phyloP scores from a whole-genome alignment of 139 green algal species.

The Monoraphidium neglectum region DNA sequence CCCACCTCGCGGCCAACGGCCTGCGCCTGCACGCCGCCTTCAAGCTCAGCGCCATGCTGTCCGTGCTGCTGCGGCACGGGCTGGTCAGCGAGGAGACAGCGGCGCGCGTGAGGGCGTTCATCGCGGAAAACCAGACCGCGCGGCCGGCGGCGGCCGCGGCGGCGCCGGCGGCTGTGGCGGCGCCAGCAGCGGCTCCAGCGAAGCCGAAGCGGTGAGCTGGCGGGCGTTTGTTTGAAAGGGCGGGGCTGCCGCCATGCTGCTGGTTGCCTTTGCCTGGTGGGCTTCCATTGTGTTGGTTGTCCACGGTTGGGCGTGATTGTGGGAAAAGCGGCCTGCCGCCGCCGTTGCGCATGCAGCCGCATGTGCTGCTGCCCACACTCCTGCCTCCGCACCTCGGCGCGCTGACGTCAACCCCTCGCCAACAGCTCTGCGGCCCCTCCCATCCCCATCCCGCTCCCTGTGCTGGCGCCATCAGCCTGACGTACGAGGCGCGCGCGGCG shows the following conservation, averaged over 20 bases:
- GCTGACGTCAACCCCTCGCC: too few relatives aligned
- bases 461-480: conserved; percentile 47
- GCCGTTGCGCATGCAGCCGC: background rate
- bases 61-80: conserved; percentile 54
- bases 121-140: conserved; percentile 92
- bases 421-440: too few relatives aligned
- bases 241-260: too few relatives aligned
- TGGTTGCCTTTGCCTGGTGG: too few relatives aligned
- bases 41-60: conserved; percentile 71
- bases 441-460: background rate
- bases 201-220: conserved; percentile 48
- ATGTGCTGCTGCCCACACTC: background rate
- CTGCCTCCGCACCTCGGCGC: too few relatives aligned
- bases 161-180: conserved; percentile 22
- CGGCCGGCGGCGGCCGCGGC: conserved; percentile 33
- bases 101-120: conserved; percentile 68
- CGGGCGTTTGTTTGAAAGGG: too few relatives aligned
- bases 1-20: conserved; percentile 68
- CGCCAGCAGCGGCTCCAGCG: conserved; percentile 22
- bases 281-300: too few relatives aligned
- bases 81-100: conserved; percentile 60
- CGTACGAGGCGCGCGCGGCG: conserved; percentile 79
- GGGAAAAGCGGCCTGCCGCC: too few relatives aligned
- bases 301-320: too few relatives aligned
- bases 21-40: conserved; percentile 86